Base-by-base conservation (phyloP, 148 eudicot genomes). In the Fallopia convolvulus region DNA sequence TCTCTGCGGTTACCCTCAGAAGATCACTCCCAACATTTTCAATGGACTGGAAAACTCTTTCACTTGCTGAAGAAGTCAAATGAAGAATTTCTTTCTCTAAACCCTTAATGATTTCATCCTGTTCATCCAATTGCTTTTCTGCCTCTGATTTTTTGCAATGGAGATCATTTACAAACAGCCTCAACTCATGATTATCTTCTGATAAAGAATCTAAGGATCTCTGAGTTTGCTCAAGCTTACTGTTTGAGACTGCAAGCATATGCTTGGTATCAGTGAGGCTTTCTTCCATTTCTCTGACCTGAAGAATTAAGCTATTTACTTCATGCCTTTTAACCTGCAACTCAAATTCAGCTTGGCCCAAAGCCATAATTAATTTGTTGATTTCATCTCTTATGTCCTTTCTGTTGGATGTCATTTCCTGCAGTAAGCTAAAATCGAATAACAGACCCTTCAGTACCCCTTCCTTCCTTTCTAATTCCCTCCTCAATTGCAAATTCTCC, bases 341-440 rank as follows among this genome's bases (percentile, higher is more conserved):
- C 80, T 89, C 88, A 55, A 79, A 56, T 74, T 81, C 83, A 74
- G 82, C 82, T 82, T 85, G 84, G 80, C 85, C 83, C 79, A 87
- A 78, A 81, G 83, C 78, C 32, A 36, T 52, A 65, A 82, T 70
- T 48, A 88, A 79, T 72, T 79, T 86, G 65, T 86, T 86, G 71
- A 56, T 65, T 83, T 86, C 90, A 86, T 84, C 87, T 82, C 83
- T 83, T 73, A 77, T 78, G 76, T 89, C 89, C 83, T 83, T 86
- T 77, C 61, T 79, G 74, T 84, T 78, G 79, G 89, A 86, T 58
- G 86, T 75, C 74, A 87, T 83, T 81, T 89, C 90, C 84, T 89
- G 93, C 79, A 89, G 73, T 83, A 89, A 79, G 74, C 89, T 89
- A 74, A 89, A 84, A 81, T 89, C 93, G 49, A 88, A 88, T 36